Evolutionary conservation across 306 rosid genomes (phyloP).

Genomic region (Lathyrus oleraceus): DNA sequence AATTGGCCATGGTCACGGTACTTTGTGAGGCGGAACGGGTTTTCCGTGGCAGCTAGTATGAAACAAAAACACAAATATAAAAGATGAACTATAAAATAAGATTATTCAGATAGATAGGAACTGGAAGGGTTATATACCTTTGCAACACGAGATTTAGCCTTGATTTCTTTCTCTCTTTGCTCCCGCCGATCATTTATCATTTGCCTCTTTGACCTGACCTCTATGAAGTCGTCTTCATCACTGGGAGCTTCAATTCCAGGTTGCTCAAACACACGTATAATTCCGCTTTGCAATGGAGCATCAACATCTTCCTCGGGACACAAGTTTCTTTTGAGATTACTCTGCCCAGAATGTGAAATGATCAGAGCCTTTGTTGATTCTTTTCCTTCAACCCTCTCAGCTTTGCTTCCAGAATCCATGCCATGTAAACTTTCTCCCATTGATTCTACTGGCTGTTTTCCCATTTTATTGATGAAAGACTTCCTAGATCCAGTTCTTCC

Average conservation of each 20-base stretch:
- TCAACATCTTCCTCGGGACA: constrained; percentile 79
- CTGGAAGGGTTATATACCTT: constrained; percentile 52
- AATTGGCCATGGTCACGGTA: constrained; percentile 40
- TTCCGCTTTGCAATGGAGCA: constrained; percentile 88
- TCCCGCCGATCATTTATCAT: constrained; percentile 95
- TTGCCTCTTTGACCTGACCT: constrained; percentile 96
- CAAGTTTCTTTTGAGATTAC: constrained; percentile 69
- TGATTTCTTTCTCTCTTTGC: constrained; percentile 84
- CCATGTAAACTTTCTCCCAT: constrained; percentile 45
- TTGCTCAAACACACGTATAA: constrained; percentile 89
- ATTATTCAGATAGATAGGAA: constrained; percentile 20
- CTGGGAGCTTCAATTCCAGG: constrained; percentile 99
- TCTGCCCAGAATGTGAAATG: constrained; percentile 60
- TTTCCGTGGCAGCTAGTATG: constrained; percentile 59
- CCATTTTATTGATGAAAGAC: constrained; percentile 46
- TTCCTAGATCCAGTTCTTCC: constrained; percentile 63
- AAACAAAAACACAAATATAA: constrained; percentile 23
- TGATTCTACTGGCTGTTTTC: constrained; percentile 52
- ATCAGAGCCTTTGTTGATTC: constrained; percentile 51
- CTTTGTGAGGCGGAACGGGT: constrained; percentile 51
- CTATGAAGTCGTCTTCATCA: constrained; percentile 95
- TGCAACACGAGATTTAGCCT: constrained; percentile 75
- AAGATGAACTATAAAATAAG: constrained; percentile 26
- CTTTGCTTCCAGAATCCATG: constrained; percentile 52
- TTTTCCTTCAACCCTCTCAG: constrained; percentile 60